Evolutionary conservation across 768 basidiomycete species (phyloP).

Genomic region (Tulasnella sp.): DNA sequence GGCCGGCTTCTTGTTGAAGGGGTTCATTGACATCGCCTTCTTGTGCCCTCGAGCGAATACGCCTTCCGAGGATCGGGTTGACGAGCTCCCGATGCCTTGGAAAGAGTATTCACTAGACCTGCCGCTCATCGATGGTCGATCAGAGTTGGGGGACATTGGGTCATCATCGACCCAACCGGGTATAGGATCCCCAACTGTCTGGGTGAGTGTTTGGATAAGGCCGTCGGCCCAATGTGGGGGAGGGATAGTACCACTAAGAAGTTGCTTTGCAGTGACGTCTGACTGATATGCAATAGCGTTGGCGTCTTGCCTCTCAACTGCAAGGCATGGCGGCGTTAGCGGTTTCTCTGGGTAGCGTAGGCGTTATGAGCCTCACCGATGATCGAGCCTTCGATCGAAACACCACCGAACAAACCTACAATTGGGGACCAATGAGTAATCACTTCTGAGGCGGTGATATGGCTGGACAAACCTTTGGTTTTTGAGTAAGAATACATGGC

Average conservation of each 20-base stretch:
- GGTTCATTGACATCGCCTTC: conserved; percentile 3
- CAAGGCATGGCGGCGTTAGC: not conserved
- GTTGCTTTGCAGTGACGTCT: conserved; percentile 68
- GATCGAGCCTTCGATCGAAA: conserved; percentile 50
- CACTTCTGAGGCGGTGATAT: conserved; percentile 39
- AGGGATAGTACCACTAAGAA: conserved; percentile 72
- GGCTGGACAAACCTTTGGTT: conserved; percentile 80
- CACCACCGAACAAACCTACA: conserved; percentile 42
- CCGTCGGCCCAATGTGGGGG: conserved; percentile 74
- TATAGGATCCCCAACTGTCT: conserved; percentile 50
- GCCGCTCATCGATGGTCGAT: not conserved
- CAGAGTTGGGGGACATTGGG: not conserved
- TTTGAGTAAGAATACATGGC: conserved; percentile 96
- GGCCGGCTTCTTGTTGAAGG: conserved; percentile 6
- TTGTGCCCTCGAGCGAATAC: not conserved
- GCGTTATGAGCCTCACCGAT: conserved; percentile 13
- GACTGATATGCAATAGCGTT: conserved; percentile 75
- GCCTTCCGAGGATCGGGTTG: not conserved
- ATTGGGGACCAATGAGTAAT: not conserved
- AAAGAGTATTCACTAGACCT: not conserved
- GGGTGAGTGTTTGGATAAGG: conserved; percentile 69
- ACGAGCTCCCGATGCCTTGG: conserved; percentile 4
- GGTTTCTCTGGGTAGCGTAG: too few relatives aligned
- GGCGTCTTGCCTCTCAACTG: conserved; percentile 86
- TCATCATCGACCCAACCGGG: conserved; percentile 21